phyloP scores from a whole-genome alignment of 164 flowering plant genomes.

The Chloranthus sessilifolius region DNA sequence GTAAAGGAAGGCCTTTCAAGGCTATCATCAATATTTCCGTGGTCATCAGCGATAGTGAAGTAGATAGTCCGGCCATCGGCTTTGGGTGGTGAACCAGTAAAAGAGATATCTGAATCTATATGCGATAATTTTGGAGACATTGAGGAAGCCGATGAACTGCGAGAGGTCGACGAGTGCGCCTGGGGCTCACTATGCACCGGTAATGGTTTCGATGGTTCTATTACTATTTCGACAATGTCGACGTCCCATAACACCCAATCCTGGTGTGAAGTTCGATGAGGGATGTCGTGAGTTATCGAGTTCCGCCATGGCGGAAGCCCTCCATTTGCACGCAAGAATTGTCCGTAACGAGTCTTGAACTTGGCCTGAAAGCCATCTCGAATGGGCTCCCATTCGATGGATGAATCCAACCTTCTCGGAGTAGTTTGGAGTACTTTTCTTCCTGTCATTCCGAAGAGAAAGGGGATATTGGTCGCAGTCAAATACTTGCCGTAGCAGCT shows the following conservation, averaged over 20 bases:
- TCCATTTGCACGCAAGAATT: constrained; percentile 61
- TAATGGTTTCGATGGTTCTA: neutral
- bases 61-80: constrained; percentile 41
- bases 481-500: constrained; percentile 46
- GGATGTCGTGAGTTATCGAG: constrained; percentile 62
- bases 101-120: constrained; percentile 25
- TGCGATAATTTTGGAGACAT: neutral
- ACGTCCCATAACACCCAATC: constrained; percentile 72
- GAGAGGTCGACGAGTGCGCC: constrained; percentile 24
- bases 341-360: constrained; percentile 41
- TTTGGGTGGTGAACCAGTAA: constrained; percentile 20
- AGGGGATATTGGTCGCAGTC: constrained; percentile 43
- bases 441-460: constrained; percentile 61
- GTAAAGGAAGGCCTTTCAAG: constrained; percentile 20
- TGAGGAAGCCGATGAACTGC: neutral
- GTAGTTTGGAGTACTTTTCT: constrained; percentile 34
- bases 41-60: constrained; percentile 40
- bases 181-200: neutral
- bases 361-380: constrained; percentile 66
- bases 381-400: constrained; percentile 57
- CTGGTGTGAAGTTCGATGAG: constrained; percentile 23
- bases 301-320: constrained; percentile 77
- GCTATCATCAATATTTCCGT: constrained; percentile 35
- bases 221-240: constrained; percentile 27
- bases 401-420: constrained; percentile 11